These are phyloP conservation scores for Apiospora aurea DNA, from an alignment of 2,329 filamentous ascomycete genomes.

Conservation along the genomic window DNA sequence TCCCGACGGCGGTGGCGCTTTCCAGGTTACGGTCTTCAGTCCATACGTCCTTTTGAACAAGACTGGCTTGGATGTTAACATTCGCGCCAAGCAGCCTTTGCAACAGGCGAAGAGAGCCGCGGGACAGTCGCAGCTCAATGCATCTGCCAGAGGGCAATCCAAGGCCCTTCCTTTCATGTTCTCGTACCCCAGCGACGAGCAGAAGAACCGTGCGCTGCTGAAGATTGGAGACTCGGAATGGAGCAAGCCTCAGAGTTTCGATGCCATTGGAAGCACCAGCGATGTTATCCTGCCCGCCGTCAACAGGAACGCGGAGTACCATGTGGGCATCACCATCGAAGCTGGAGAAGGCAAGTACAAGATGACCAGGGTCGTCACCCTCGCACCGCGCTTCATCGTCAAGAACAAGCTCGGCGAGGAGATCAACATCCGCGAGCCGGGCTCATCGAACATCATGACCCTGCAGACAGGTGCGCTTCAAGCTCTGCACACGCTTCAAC, in stretches of 20 bases:
- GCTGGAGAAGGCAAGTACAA: slow-evolving; percentile 98
- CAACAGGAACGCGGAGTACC: slow-evolving; percentile 79
- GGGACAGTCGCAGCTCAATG: slow-evolving; percentile 72
- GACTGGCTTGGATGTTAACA: slow-evolving; percentile 86
- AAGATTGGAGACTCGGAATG: slow-evolving; percentile 90
- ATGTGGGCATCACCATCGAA: slow-evolving; percentile 86
- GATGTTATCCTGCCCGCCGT: slow-evolving; percentile 84
- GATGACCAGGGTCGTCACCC: slow-evolving; percentile 91
- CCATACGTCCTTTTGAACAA: slow-evolving; percentile 96
- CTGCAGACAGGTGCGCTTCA: slow-evolving; percentile 80
- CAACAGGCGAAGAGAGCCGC: slow-evolving; percentile 83
- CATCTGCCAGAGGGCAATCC: slow-evolving; percentile 60
- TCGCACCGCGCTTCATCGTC: slow-evolving; percentile 90
- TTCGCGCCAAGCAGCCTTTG: slow-evolving; percentile 88
- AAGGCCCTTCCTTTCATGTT: slow-evolving; percentile 95
- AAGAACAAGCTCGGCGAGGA: slow-evolving; percentile 93
- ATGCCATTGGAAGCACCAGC: slow-evolving; percentile 92
- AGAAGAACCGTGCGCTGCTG: slow-evolving; percentile 86
- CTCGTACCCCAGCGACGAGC: slow-evolving; percentile 87
- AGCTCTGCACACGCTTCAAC: slow-evolving; percentile 88
- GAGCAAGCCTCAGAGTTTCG: slow-evolving; percentile 98
- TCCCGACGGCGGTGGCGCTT: slow-evolving; percentile 91
- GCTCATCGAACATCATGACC: slow-evolving; percentile 84
- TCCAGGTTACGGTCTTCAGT: slow-evolving; percentile 93
- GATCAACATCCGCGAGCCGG: slow-evolving; percentile 88